Percentiles rank a stretch among this genome's conserved stretches.
phyloP scores from a whole-genome alignment of 768 basidiomycete species.

The Pleurotus tuber-regium region DNA sequence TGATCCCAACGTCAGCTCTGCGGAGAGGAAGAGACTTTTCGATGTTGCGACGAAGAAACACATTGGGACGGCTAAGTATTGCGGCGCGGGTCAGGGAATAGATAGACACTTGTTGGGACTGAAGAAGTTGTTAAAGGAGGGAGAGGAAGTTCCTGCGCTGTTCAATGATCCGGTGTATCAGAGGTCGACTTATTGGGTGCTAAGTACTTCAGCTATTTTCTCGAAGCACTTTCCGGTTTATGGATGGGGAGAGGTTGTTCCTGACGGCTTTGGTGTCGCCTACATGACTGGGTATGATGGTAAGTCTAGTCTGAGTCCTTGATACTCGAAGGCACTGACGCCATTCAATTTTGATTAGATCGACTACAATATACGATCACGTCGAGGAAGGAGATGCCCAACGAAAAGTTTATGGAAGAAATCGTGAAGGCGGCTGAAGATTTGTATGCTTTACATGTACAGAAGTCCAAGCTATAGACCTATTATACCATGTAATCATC shows the following conservation, averaged over 20 bases:
- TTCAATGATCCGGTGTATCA: constrained; percentile 74
- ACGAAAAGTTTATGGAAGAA: constrained; percentile 69
- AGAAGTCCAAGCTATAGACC: constrained; percentile 35
- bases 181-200: constrained; percentile 77
- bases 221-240: constrained; percentile 83
- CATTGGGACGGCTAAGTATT: constrained; percentile 58
- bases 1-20: constrained; percentile 35
- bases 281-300: constrained; percentile 91
- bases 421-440: constrained; percentile 64
- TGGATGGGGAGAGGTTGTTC: constrained; percentile 96
- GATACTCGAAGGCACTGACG: neutral
- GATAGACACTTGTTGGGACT: constrained; percentile 89
- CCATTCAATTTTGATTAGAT: constrained; percentile 38
- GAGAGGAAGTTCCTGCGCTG: constrained; percentile 64
- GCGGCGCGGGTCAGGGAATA: constrained; percentile 69
- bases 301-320: constrained; percentile 26
- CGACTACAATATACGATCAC: constrained; percentile 86
- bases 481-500: no score
- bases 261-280: constrained; percentile 91
- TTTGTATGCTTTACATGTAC: constrained; percentile 57
- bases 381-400: constrained; percentile 82
- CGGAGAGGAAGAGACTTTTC: constrained; percentile 53
- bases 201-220: constrained; percentile 88
- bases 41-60: constrained; percentile 63
- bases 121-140: constrained; percentile 59